These are phyloP conservation scores for Fusarium sp. DNA, from an alignment of 2,329 filamentous ascomycete species.

Conservation along the genomic window DNA sequence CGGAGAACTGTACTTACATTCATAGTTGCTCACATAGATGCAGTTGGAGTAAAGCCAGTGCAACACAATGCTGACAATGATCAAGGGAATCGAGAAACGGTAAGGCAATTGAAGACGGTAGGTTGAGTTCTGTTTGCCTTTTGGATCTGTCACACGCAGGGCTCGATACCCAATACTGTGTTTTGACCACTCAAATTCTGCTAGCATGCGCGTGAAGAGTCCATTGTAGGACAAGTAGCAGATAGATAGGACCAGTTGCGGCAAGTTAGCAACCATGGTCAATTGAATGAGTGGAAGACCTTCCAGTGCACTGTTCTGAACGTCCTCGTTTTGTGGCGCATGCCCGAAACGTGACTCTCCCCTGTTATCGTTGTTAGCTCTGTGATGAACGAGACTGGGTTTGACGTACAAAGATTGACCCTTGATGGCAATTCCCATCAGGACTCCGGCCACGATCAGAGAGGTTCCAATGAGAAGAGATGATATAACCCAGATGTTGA, in stretches of 20 bases:
- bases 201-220: slow-evolving; percentile 38
- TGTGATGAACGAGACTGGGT: rapidly evolving
- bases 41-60: slow-evolving; percentile 47
- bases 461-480: slow-evolving; percentile 30
- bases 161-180: slow-evolving; percentile 28
- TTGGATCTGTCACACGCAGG: slow-evolving; percentile 34
- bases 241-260: slow-evolving; percentile 33
- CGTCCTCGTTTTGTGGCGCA: slow-evolving; percentile 12
- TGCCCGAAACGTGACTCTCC: slow-evolving; percentile 14
- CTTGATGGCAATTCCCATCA: slow-evolving; percentile 15
- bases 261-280: slow-evolving; percentile 34
- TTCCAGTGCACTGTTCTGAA: rapidly evolving
- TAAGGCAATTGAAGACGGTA: slow-evolving; percentile 47
- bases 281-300: background rate
- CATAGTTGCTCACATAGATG: slow-evolving; percentile 43
- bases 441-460: slow-evolving; percentile 8
- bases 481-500: slow-evolving; percentile 28
- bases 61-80: slow-evolving; percentile 24
- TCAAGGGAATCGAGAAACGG: slow-evolving; percentile 39
- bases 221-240: slow-evolving; percentile 39
- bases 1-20: background rate
- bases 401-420: slow-evolving; percentile 20
- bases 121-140: slow-evolving; percentile 33
- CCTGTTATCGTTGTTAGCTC: slow-evolving; percentile 7
- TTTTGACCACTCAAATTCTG: slow-evolving; percentile 38